Evolutionary conservation across 1,284 basidiomycete genomes (phyloP), one percentile per base, ranked within the genome.

Genomic region (Sparassis latifolia): DNA sequence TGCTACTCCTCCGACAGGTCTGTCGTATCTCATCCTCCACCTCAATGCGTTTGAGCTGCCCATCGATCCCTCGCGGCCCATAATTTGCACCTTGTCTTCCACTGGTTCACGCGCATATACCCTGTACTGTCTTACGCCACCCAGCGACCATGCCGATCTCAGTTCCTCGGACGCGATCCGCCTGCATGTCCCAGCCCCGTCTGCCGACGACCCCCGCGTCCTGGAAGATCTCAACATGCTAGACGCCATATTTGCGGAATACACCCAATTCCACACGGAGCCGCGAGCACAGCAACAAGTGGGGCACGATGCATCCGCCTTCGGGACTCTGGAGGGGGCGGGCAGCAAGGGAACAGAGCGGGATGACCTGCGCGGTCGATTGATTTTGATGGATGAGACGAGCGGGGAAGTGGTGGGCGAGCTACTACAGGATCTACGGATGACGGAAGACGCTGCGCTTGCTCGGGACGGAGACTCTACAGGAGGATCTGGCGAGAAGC

Each of bases 331-430:
- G 7, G 35, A 53, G 42, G 44, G 48, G 35, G 47, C 35, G 28
- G 32, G 42, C 46, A 29, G 39, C 39, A 39, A 29, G 20, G 20
- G 20, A 20, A 20, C 20, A 20, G 32, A 10, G 48, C 47, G 70
- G 31, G 69, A 72, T 33, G 81, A 85, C 57, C 68, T 86, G 29
- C 74, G 82, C 39, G 86, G 87, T 4, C 78, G 77, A 45, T 75
- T 92, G 33, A 79, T 92, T 6, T 76, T 90, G 49, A 75, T 91
- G 55, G 82, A 92, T 63, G 79, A 91, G 62, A 75, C 80, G 41
- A 84, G 77, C 49, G 88, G 89, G 2, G 79, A 89, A 58, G 74
- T 92, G 5, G 73, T 92, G 7, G 88, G 86, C 1, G 79, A 86
- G 62, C 71, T 92, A 7, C 86, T 86, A 47, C 70, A 79, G 40